These are phyloP conservation scores for Fraxinus americana DNA, from an alignment of 257 asterid species.

Conservation along the genomic window DNA sequence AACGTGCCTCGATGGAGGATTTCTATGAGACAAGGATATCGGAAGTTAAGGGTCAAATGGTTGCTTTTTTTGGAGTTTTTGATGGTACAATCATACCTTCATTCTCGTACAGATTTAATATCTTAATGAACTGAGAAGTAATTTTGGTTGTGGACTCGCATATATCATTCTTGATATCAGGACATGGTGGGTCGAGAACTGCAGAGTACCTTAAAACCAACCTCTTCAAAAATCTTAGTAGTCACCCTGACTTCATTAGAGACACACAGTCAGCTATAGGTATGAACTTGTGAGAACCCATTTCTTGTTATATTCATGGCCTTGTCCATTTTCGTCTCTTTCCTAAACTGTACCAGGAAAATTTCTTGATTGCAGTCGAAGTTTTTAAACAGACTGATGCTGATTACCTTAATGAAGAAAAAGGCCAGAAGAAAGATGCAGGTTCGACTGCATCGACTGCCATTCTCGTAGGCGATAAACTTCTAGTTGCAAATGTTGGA, in stretches of 20 bases:
- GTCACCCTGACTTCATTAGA: conserved; percentile 68
- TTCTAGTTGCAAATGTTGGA: conserved; percentile 80
- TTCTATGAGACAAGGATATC: conserved; percentile 66
- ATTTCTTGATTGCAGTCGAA: conserved; percentile 58
- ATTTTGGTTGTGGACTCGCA: not conserved
- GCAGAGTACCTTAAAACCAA: conserved; percentile 77
- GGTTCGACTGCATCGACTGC: conserved; percentile 90
- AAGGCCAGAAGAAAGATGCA: conserved; percentile 70
- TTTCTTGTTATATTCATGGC: not conserved
- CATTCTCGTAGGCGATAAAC: conserved; percentile 60
- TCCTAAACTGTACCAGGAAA: conserved; percentile 21
- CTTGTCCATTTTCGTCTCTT: not conserved
- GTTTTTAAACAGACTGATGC: conserved; percentile 66
- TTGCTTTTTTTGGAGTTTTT: conserved; percentile 78
- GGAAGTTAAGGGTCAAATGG: conserved; percentile 78
- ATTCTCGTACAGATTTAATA: not conserved
- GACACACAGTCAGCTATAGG: conserved; percentile 79
- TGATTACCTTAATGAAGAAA: conserved; percentile 68
- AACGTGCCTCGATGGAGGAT: conserved; percentile 83
- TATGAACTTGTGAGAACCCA: conserved; percentile 30
- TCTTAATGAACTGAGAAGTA: not conserved
- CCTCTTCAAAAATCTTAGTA: conserved; percentile 64
- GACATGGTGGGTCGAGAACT: conserved; percentile 83
- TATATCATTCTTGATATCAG: conserved; percentile 34
- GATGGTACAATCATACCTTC: conserved; percentile 46